Evolutionary conservation across 2,329 filamentous ascomycete species (phyloP).

Genomic region (Zalaria obscura): DNA sequence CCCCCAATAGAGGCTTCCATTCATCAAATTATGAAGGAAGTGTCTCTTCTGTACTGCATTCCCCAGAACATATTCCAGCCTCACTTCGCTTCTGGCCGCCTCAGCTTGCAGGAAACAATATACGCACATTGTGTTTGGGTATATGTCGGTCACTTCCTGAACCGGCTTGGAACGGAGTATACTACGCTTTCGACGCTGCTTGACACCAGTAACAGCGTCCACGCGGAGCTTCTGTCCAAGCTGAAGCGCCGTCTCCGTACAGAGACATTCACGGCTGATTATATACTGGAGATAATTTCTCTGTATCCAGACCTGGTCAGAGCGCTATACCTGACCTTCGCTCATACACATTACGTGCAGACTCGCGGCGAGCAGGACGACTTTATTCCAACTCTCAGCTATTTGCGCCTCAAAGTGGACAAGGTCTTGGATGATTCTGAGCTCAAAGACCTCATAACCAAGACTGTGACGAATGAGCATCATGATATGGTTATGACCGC

Average conservation of each 20-base stretch:
- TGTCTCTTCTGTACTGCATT: conserved; percentile 92
- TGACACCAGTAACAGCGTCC: conserved; percentile 65
- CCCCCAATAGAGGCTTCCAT: conserved; percentile 89
- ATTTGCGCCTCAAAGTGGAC: conserved; percentile 50
- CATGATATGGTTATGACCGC: conserved; percentile 97
- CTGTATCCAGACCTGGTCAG: conserved; percentile 79
- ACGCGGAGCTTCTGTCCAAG: conserved; percentile 79
- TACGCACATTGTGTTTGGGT: conserved; percentile 98
- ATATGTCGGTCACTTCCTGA: conserved; percentile 95
- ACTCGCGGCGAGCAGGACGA: conserved; percentile 50
- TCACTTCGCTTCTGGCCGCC: conserved; percentile 69
- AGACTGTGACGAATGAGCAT: conserved; percentile 79
- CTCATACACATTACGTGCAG: conserved; percentile 67
- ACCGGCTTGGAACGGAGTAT: conserved; percentile 82
- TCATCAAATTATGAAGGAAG: conserved; percentile 97
- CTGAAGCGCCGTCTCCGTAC: conserved; percentile 89
- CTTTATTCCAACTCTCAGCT: conserved; percentile 56
- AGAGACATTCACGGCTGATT: conserved; percentile 95
- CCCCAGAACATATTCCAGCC: conserved; percentile 92
- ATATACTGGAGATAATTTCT: conserved; percentile 94
- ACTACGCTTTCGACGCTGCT: conserved; percentile 70
- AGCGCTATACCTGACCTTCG: conserved; percentile 81
- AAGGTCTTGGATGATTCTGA: conserved; percentile 63
- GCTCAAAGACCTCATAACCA: conserved; percentile 63
- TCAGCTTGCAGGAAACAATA: conserved; percentile 91